Percentiles rank a stretch among this genome's conserved stretches.
Conservation (phyloP, 176 grass and related monocot species). For the Alloteropsis semialata region DNA sequence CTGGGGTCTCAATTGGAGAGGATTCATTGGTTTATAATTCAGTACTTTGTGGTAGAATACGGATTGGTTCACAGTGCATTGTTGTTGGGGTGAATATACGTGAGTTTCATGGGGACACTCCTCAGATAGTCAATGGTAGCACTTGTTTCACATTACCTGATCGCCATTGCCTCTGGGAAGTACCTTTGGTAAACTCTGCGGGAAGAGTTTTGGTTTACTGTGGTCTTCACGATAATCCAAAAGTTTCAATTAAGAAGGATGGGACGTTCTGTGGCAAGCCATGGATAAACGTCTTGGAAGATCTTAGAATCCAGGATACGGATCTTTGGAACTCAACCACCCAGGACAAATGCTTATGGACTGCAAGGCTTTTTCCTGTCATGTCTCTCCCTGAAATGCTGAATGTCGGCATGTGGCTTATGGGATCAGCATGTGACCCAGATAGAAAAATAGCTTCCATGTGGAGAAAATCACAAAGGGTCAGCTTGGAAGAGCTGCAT, state of each 20-base stretch:
- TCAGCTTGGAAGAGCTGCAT: constrained; percentile 92
- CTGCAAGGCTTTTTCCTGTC: constrained; percentile 76
- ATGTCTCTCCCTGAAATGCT: constrained; percentile 71
- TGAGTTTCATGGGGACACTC: constrained; percentile 29
- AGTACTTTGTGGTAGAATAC: constrained; percentile 64
- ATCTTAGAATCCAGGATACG: constrained; percentile 63
- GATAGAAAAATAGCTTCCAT: constrained; percentile 42
- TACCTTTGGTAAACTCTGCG: constrained; percentile 64
- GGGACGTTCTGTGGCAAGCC: constrained; percentile 92
- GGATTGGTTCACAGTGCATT: constrained; percentile 85
- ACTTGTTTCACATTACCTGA: constrained; percentile 66
- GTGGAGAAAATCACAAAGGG: constrained; percentile 69
- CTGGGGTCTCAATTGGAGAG: constrained; percentile 76
- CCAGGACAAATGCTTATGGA: constrained; percentile 86
- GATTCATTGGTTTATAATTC: constrained; percentile 94
- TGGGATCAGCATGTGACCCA: constrained; percentile 44
- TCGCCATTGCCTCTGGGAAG: constrained; percentile 92
- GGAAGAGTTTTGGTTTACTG: constrained; percentile 79
- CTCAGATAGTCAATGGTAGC: constrained; percentile 23
- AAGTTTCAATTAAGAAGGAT: constrained; percentile 46
- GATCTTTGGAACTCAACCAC: constrained; percentile 60
- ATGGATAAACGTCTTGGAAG: constrained; percentile 73
- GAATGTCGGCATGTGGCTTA: constrained; percentile 76
- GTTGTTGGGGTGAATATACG: constrained; percentile 71
- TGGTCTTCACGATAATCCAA: constrained; percentile 92